Evolutionary conservation across 164 flowering plant species (phyloP), one percentile per base, ranked within the genome.

Genomic region (Magnolia changhungtana): DNA sequence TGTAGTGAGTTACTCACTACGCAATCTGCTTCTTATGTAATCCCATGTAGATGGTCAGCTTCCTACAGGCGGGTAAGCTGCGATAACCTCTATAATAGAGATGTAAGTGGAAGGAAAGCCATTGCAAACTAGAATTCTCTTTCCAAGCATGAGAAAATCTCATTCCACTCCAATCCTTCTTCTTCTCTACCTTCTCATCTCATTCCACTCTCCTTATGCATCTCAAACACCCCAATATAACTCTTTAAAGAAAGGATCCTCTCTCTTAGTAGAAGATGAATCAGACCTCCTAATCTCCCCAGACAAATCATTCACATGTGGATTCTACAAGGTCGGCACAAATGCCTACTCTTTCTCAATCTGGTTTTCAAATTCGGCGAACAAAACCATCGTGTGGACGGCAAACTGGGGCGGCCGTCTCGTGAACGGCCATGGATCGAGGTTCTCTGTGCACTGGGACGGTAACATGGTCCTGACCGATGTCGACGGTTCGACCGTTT

Each of bases 271-370:
- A 59, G 77, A 80, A 69, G 37, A 66, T 14, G 27, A 73, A 31
- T 67, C 73, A 29, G 80, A 74, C 67, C 2, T 65, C 63, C 75
- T 77, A 21, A 52, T 50, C 37, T 80, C 82, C 23, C 67, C 76
- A 49, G 74, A 77, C 18, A 55, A 55, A 1, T 50, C 82, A 52
- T 75, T 76, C 73, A 18, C 78, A n/a, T 70, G 63, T 51, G 78
- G 78, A 6, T 76, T 76, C 21, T 71, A 71, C 68, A 14, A 14
- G 19, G 78, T 71, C 2, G 74, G 78, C 23, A 45, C 61, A 16
- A 70, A 76, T 9, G 78, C 78, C 13, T 76, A 71, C 69, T 71
- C 21, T 27, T 77, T 77, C 75, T 45, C 83, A 58, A 72, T 80
- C 67, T 80, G 79, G 82, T 76, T 79, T 74, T 64, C 81, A 2